Base-by-base conservation (phyloP, 2,329 filamentous ascomycete species). In the Paracorniculantispora psalliotae region DNA sequence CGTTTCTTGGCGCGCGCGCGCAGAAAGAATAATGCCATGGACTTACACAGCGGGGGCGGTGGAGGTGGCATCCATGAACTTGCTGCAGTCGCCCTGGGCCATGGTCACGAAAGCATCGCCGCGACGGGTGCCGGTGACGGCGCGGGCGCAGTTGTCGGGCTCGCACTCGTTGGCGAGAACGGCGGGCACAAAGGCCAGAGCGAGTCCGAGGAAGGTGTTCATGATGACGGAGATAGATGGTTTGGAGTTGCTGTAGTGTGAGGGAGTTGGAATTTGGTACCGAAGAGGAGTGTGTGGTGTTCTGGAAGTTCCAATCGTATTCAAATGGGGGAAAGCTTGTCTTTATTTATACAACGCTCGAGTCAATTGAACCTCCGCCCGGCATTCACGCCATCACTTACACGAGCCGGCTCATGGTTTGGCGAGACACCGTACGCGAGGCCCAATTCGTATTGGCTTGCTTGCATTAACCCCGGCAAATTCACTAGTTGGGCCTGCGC, bases 121-220 rank as follows among this genome's bases (percentile, higher is more conserved):
- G 25, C 54, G 54, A 2, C 46, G 46, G 25, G 54, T 57, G 35
- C 54, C 54, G 5, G 54, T 57, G 25, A 57, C 46, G 5, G 54
- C 54, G 37, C 54, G 25, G 25, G 54, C 54, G 54, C 54, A 57
- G 46, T 57, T 57, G 46, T 57, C 54, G 10, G 54, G 23, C 25
- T 57, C 35, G 35, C 54, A 57, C 17, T 30, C 54, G 7, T 21
- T 28, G 35, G 54, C 54, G 23, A 57, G 23, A 25, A 35, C 54
- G 13, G 46, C 8, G 30, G 46, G 53, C 30, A 56, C 15, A 7
- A 56, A 1, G 25, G 54, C 54, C n/a, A 57, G 25, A 23, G 35
- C 33, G 33, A 56, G 33, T 15, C 10, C 44, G 15, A 55, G 52
- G 43, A 57, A 47, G 25, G 13, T 10, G 6, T 39, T 28, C 53